Percentiles rank a stretch among this genome's conserved stretches.
These are phyloP conservation scores for Samsoniella hepiali DNA, from an alignment of 2,329 filamentous ascomycete genomes.

Conservation along the genomic window DNA sequence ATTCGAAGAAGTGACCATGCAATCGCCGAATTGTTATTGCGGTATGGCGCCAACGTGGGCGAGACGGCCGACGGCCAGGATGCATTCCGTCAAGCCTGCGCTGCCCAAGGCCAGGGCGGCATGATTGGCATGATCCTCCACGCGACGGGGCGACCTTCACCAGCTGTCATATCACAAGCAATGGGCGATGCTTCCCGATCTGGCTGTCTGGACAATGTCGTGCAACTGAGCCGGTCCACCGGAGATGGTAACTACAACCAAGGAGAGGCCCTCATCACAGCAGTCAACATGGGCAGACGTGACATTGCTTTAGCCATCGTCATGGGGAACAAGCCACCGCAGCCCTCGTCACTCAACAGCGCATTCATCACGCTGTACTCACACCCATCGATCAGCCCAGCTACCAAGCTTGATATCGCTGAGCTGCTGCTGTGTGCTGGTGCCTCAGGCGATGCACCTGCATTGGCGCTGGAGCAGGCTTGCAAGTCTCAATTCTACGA, in stretches of 20 bases:
- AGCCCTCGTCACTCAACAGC: slow-evolving; percentile 44
- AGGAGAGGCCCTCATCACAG: slow-evolving; percentile 50
- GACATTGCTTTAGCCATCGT: slow-evolving; percentile 56
- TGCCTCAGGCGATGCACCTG: slow-evolving; percentile 49
- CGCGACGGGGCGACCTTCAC: slow-evolving; percentile 46
- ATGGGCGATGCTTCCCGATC: slow-evolving; percentile 50
- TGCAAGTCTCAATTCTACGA: slow-evolving; percentile 50
- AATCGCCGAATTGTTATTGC: slow-evolving; percentile 47
- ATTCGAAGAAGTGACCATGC: slow-evolving; percentile 42
- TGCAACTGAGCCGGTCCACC: slow-evolving; percentile 48
- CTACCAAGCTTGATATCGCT: slow-evolving; percentile 49
- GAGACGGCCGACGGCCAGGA: slow-evolving; percentile 50
- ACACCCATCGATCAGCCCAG: slow-evolving; percentile 44
- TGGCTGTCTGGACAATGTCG: slow-evolving; percentile 49
- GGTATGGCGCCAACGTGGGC: slow-evolving; percentile 48
- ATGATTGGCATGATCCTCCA: slow-evolving; percentile 48
- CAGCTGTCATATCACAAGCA: slow-evolving; percentile 44
- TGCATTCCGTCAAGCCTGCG: slow-evolving; percentile 51
- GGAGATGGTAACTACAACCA: slow-evolving; percentile 53
- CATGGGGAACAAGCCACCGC: slow-evolving; percentile 51
- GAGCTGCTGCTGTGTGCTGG: slow-evolving; percentile 59
- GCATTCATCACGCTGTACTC: slow-evolving; percentile 48
- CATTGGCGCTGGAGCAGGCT: slow-evolving; percentile 47
- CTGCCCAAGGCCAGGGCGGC: slow-evolving; percentile 42
- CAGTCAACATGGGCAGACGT: slow-evolving; percentile 46